Evolutionary conservation across 169 alveolate genomes (phyloP), one percentile per base, ranked within the genome.

Genomic region (Plasmodium malariae): DNA sequence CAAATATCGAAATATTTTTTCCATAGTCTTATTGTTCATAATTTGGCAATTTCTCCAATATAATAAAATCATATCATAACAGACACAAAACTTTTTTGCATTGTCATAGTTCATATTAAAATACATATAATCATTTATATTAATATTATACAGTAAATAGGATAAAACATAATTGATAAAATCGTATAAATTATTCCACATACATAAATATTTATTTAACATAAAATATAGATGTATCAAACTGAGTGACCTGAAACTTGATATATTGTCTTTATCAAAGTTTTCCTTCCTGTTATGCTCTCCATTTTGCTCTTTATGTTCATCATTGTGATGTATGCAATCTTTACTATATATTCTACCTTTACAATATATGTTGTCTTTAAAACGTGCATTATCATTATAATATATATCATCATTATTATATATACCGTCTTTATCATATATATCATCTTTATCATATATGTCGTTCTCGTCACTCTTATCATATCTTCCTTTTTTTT

Each of bases 1-100:
- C 9, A 86, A 54, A 72, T 55, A 86, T 28, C 92, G 86, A 54
- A 70, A 68, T 37, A 86, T 62, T 70, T 86, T 86, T 54, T 86
- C 92, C 24, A 86, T 11, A 51, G 72, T 36, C 19, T 71, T 51
- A 54, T 69, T 69, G 30, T 69, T 59, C n/a, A 86, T 26, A 55
- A 86, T 43, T 71, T 86, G 92, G 34, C 60, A 40, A 12, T 86
- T 70, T 34, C 92, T 86, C 92, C 92, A 86, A 49, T 69, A 70
- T 51, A 86, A 54, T 59, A 86, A 21, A 17, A 74, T 36, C 86
- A 86, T 86, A 36, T 86, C 92, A 51, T 86, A 86, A 49, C 83
- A 86, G 7, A 57, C 36, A 49, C 92, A 63, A 48, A 86, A 86
- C 34, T 70, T 86, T 69, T 86, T 86, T n/a, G 92, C 87, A 48